Evolutionary conservation across 2,329 filamentous ascomycete species (phyloP), one percentile per base, ranked within the genome.

Genomic region (Aspergillus oerlinghausenensis): DNA sequence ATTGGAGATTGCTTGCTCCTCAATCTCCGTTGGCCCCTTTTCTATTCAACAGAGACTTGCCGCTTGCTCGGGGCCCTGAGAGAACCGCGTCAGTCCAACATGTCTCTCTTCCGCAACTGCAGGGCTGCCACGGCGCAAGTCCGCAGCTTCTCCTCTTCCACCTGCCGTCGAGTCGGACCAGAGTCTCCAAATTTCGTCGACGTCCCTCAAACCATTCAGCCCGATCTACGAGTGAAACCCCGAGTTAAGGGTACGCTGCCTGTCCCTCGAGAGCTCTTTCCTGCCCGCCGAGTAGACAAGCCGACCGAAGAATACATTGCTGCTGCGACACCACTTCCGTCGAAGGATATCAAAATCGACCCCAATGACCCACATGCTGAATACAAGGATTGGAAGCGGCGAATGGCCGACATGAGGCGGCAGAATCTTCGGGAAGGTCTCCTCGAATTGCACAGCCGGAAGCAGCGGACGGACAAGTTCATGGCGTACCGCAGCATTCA

Each of bases 171-270:
- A 64, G 69, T 75, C 54, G 73, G 73, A 28, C 93, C 94, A 50
- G 90, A 97, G 72, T 96, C 92, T 38, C 93, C 94, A 49, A 83
- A 84, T 62, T 97, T 89, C 79, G 89, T 97, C 76, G 86, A 90
- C 63, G 80, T 97, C 55, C 93, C 92, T 50, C 81, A 82, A 64
- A 83, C 89, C 50, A 82, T 85, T n/a, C 91, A 96, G 72, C 85
- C 87, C 51, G 81, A 84, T n/a, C 74, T 77, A 45, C 75, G 77
- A 3, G 67, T 72, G 52, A 78, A 78, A 57, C 77, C 75, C 17
- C 66, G 64, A 50, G 72, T 91, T 35, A 91, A 91, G 72, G 94
- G 94, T 64, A 84, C 87, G 56, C 82, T 99, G 0, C 94, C 94
- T 8, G 80, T 91, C 0, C 93, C 94, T 38, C 87, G 92, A 61